Conservation (phyloP, 257 asterid genomes). For the Petunia axillaris region DNA sequence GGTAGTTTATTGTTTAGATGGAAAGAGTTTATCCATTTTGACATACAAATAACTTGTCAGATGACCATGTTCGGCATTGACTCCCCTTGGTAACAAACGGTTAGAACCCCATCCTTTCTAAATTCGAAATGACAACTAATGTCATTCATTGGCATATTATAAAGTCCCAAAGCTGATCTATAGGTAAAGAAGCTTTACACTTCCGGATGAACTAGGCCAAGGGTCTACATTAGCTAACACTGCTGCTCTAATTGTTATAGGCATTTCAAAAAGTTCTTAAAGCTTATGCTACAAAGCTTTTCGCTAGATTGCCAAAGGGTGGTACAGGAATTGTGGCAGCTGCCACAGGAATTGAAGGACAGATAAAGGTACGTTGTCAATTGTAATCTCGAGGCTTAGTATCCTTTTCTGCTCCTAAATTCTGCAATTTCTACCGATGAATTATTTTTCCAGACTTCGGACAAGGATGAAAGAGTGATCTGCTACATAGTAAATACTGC, state of each 20-base stretch:
- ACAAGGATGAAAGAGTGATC: conserved; percentile 90
- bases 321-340: conserved; percentile 99
- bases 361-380: conserved; percentile 69
- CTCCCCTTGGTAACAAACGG: not conserved
- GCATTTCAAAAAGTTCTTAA: conserved; percentile 79
- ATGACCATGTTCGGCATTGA: not conserved
- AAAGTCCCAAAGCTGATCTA: conserved; percentile 18
- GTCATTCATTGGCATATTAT: not conserved
- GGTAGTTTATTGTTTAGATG: not conserved
- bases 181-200: conserved; percentile 11
- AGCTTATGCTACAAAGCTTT: conserved; percentile 93
- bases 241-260: conserved; percentile 31
- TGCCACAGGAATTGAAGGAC: conserved; percentile 99
- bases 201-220: conserved; percentile 6
- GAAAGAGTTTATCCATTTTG: not conserved
- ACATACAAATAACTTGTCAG: conserved; percentile 10
- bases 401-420: conserved; percentile 27
- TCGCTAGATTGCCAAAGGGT: conserved; percentile 88
- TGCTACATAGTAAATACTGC: conserved; percentile 98
- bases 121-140: not conserved
- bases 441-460: conserved; percentile 78
- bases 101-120: conserved; percentile 17
- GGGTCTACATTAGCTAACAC: conserved; percentile 19
- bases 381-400: conserved; percentile 21
- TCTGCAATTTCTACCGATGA: conserved; percentile 15